Evolutionary conservation across 2,329 filamentous ascomycete species (phyloP).

Genomic region (Neurospora crassa): DNA sequence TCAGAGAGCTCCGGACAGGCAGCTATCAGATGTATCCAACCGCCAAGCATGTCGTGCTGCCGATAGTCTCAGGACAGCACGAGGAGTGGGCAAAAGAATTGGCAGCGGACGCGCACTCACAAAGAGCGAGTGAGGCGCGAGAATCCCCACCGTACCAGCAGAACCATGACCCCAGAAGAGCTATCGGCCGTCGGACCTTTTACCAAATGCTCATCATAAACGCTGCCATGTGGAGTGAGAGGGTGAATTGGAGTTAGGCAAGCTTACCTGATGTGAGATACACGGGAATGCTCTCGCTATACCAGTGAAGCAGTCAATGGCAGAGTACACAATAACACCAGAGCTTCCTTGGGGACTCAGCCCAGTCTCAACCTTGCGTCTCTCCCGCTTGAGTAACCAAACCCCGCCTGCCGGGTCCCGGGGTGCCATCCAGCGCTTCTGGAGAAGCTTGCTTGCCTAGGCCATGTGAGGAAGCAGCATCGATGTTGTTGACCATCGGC

Average conservation of each 20-base stretch:
- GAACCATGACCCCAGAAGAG: conserved; percentile 29
- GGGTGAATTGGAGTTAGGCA: conserved; percentile 3
- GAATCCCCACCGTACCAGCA: conserved; percentile 13
- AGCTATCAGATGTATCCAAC: conserved; percentile 15
- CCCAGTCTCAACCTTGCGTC: background rate
- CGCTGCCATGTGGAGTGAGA: conserved; percentile 13
- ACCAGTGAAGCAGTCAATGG: background rate
- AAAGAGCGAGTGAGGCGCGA: conserved; percentile 12
- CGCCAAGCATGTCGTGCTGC: conserved; percentile 9
- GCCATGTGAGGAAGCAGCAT: background rate
- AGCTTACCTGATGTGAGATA: conserved; percentile 7
- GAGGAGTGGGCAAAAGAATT: conserved; percentile 3
- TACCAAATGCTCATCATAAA: conserved; percentile 38
- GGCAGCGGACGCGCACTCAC: conserved; percentile 13
- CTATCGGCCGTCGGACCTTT: conserved; percentile 34
- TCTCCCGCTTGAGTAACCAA: background rate
- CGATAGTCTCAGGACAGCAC: conserved; percentile 11
- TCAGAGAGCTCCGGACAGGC: background rate
- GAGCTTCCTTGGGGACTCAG: background rate
- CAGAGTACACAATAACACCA: background rate
- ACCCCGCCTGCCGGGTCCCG: background rate
- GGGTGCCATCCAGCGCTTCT: background rate
- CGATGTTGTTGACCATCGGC: background rate
- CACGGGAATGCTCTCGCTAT: background rate
- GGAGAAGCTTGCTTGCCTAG: background rate